Evolutionary conservation across 495 filamentous ascomycete genomes (phyloP).

Genomic region (Glonium stellatum): DNA sequence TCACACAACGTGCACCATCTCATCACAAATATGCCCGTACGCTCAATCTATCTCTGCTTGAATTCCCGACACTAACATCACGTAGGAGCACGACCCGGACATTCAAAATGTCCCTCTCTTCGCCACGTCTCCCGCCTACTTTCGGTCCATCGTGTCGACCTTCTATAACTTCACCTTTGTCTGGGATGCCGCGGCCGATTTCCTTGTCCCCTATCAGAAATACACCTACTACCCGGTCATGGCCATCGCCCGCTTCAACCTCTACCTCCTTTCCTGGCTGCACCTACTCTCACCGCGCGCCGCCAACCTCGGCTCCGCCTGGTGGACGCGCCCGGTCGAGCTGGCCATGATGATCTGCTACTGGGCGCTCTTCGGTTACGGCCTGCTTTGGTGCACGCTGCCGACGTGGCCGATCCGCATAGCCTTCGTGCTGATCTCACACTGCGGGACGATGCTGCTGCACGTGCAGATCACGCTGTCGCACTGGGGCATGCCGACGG

Average conservation of each 20-base stretch:
- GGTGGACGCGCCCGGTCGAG: slow-evolving; percentile 45
- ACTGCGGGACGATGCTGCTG: slow-evolving; percentile 44
- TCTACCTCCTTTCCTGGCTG: slow-evolving; percentile 44
- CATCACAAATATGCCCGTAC: slow-evolving; percentile 41
- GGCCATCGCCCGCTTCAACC: slow-evolving; percentile 46
- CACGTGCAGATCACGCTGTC: slow-evolving; percentile 49
- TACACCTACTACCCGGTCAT: slow-evolving; percentile 50
- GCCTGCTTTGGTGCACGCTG: slow-evolving; percentile 39
- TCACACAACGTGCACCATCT: slow-evolving; percentile 50
- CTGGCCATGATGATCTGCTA: slow-evolving; percentile 40
- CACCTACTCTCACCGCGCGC: slow-evolving; percentile 37
- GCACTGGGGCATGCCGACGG: slow-evolving; percentile 46
- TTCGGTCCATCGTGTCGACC: slow-evolving; percentile 40
- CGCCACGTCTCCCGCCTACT: slow-evolving; percentile 43
- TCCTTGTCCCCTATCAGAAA: slow-evolving; percentile 40
- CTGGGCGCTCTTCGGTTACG: slow-evolving; percentile 43
- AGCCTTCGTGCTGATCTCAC: slow-evolving; percentile 43
- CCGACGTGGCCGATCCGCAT: slow-evolving; percentile 41
- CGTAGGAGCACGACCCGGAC: slow-evolving; percentile 44
- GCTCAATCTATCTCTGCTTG: too few species aligned
- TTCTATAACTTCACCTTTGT: slow-evolving; percentile 42
- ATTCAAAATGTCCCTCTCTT: slow-evolving; percentile 48
- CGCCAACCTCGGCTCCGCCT: slow-evolving; percentile 36
- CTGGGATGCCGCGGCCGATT: slow-evolving; percentile 40
- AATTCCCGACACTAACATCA: too few species aligned